Base-by-base conservation (phyloP, 1,284 basidiomycete species). In the Ganoderma lingzhi region DNA sequence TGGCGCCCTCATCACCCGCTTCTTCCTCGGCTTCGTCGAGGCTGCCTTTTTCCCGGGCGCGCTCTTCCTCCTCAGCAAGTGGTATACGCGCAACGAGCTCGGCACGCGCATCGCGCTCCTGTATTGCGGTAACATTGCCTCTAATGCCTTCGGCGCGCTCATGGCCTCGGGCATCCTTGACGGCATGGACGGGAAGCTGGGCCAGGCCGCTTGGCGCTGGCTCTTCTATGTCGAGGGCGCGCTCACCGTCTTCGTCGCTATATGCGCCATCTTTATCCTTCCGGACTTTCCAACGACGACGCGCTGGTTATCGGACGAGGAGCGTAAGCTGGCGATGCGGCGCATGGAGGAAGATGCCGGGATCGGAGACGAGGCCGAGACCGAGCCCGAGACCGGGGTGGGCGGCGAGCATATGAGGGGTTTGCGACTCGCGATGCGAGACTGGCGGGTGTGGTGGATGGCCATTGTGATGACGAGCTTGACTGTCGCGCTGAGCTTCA, bases 121-220 rank as follows among this genome's bases (percentile, higher is more conserved):
- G n/a, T 90, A 88, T 71, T 90, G 87, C 74, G 93, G 93, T 10
- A 89, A 85, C 76, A 84, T 96, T 66, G 88, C 94, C 71, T 91
- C 89, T 67, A 96, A 95, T 81, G 94, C 93, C 1, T 95, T 96
- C 77, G 93, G 94, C 30, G 85, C 92, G 0, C 82, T 95, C 32
- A 86, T 95, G 67, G 93, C 92, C 19, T 93, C 92, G 19, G 90
- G 87, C 14, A 92, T 93, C 70, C 82, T 93, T 71, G 82, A 84
- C 66, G 83, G 84, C 56, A 94, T 94, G 92, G 84, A 94, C 67
- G 91, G 89, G 9, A 84, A 84, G 62, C 81, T 91, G 6, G 93
- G 93, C 0, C 87, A 88, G 66, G 84, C 91, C 5, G 93, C 92
- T 1, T 96, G 95, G 94, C 83, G 76, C 48, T 79, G 92, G 92